These are phyloP conservation scores for Wickerhamiella azymoides DNA, from an alignment of 805 yeast genomes.

Conservation along the genomic window DNA sequence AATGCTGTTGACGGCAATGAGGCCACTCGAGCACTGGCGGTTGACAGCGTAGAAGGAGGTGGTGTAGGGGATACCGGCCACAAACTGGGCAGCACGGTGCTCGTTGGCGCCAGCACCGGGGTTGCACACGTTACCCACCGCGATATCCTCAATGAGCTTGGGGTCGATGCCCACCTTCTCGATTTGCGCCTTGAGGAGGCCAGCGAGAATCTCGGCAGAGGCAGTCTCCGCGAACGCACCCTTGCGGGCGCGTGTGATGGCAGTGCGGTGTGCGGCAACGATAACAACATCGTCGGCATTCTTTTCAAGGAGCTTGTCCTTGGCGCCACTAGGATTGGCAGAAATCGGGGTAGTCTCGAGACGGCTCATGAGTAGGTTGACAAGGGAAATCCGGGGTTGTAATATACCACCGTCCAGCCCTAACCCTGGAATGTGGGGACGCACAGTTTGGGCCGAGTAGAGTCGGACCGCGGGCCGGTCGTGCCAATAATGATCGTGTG, in stretches of 20 bases:
- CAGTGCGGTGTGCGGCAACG: conserved; percentile 81
- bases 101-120: conserved; percentile 91
- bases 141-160: conserved; percentile 63
- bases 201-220: conserved; percentile 62
- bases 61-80: conserved; percentile 77
- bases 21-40: conserved; percentile 91
- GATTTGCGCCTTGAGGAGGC: conserved; percentile 49
- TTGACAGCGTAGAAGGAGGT: conserved; percentile 73
- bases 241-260: conserved; percentile 74
- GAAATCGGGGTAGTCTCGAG: conserved; percentile 22
- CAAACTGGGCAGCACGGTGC: conserved; percentile 81
- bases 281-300: conserved; percentile 82
- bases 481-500: too few species aligned
- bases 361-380: conserved; percentile 21
- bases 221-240: conserved; percentile 75
- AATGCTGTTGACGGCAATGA: conserved; percentile 78
- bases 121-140: conserved; percentile 84
- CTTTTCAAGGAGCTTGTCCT: conserved; percentile 33
- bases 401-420: background rate
- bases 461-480: too few species aligned
- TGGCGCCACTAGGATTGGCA: conserved; percentile 23
- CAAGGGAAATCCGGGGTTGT: background rate
- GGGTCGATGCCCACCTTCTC: conserved; percentile 38
- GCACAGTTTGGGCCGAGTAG: background rate
- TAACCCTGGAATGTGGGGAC: conserved; percentile 6